A percentile compares a stretch with the other conserved stretches of the same genome.
These are phyloP conservation scores for Metarhizium rileyi DNA, from an alignment of 2,329 filamentous ascomycete species.

Conservation along the genomic window DNA sequence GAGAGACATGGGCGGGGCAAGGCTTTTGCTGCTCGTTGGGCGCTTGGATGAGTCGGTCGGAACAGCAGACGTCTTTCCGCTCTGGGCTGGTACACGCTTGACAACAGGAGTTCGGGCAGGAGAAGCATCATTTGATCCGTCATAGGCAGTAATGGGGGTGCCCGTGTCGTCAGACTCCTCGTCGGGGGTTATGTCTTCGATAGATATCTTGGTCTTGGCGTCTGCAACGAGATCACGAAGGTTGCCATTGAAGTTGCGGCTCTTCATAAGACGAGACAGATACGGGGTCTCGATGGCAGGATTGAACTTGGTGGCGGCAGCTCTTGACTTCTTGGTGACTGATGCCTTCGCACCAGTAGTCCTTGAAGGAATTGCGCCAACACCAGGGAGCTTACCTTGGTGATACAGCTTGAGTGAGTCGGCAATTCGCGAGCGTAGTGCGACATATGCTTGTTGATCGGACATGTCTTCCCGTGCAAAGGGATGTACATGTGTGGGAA, in stretches of 20 bases:
- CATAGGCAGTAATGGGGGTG: slow-evolving; percentile 9
- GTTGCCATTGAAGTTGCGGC: slow-evolving; percentile 51
- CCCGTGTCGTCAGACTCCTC: slow-evolving; percentile 41
- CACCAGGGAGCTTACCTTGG: slow-evolving; percentile 40
- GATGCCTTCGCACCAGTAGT: slow-evolving; percentile 11
- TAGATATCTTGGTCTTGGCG: slow-evolving; percentile 43
- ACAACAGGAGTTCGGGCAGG: slow-evolving; percentile 28
- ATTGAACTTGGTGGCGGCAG: slow-evolving; percentile 28
- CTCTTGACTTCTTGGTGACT: not conserved
- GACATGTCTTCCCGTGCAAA: slow-evolving; percentile 35
- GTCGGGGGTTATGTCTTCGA: slow-evolving; percentile 41
- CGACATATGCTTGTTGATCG: slow-evolving; percentile 41
- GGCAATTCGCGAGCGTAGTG: slow-evolving; percentile 42
- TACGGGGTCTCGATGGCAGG: slow-evolving; percentile 53
- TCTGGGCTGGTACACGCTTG: slow-evolving; percentile 51
- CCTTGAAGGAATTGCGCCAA: slow-evolving; percentile 33
- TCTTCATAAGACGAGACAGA: slow-evolving; percentile 55
- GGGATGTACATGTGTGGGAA: slow-evolving; percentile 21
- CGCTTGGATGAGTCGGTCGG: slow-evolving; percentile 30
- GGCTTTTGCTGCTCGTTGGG: slow-evolving; percentile 49
- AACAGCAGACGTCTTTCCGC: slow-evolving; percentile 39
- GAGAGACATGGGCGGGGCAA: slow-evolving; percentile 29
- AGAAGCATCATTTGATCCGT: slow-evolving; percentile 8
- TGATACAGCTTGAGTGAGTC: slow-evolving; percentile 43
- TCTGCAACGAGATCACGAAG: slow-evolving; percentile 48